phyloP scores from a whole-genome alignment of 306 rosid genomes.

The Cicer cuneatum region DNA sequence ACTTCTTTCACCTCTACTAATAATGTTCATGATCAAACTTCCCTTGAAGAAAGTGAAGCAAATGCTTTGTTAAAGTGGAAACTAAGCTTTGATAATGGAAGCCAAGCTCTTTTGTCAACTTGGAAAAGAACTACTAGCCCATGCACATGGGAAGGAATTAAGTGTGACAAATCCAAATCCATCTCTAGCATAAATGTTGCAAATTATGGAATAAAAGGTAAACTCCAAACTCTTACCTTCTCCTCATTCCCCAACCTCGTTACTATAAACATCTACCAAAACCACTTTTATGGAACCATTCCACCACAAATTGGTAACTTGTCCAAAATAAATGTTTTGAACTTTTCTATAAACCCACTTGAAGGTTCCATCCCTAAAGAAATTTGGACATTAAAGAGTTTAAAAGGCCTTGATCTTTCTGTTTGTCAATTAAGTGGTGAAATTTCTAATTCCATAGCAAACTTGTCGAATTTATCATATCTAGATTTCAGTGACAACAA shows the following conservation, averaged over 20 bases:
- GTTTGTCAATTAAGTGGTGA: not conserved
- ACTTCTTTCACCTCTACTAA: not conserved
- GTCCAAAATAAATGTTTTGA: conserved; percentile 32
- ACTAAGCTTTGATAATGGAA: conserved; percentile 13
- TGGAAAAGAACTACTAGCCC: conserved; percentile 13
- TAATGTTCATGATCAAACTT: conserved; percentile 19
- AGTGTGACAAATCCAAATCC: conserved; percentile 26
- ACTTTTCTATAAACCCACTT: not conserved
- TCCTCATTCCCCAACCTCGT: conserved; percentile 37
- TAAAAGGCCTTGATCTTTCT: conserved; percentile 25
- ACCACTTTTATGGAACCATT: conserved; percentile 30
- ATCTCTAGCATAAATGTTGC: conserved; percentile 35
- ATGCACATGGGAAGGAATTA: conserved; percentile 41
- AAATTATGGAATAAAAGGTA: conserved; percentile 21
- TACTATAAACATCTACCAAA: conserved; percentile 15
- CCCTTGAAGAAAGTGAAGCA: not conserved
- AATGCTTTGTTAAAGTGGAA: conserved; percentile 38
- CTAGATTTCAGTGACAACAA: not conserved
- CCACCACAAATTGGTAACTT: conserved; percentile 41
- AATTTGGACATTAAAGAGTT: conserved; percentile 34
- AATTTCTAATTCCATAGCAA: conserved; percentile 10
- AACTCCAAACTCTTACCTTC: conserved; percentile 33
- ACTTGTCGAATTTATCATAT: conserved; percentile 30
- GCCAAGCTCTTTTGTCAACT: conserved; percentile 28
- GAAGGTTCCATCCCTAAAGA: conserved; percentile 40